Evolutionary conservation across 1,284 basidiomycete species (phyloP).

Genomic region (Coriolopsis trogii): DNA sequence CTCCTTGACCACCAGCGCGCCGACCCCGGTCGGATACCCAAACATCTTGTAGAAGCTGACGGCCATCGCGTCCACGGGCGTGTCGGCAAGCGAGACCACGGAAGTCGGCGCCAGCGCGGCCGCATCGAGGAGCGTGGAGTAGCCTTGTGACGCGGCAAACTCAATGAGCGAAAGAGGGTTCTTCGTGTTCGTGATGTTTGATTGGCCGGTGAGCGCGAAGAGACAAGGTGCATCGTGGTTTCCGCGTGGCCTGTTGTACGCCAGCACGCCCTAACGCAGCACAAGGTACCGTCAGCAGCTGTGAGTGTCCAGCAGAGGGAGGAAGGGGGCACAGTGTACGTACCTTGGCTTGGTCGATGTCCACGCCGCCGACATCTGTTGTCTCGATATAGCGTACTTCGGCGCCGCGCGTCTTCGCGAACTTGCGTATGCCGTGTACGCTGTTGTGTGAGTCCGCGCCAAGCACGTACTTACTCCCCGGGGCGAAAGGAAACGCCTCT

Average conservation of each 20-base stretch:
- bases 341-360: conserved; percentile 61
- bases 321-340: conserved; percentile 15
- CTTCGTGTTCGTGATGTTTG: conserved; percentile 75
- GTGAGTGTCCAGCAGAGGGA: not conserved
- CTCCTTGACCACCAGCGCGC: conserved; percentile 76
- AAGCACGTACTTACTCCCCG: conserved; percentile 61
- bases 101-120: conserved; percentile 80
- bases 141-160: conserved; percentile 69
- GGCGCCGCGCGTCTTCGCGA: conserved; percentile 57
- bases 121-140: conserved; percentile 74
- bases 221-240: conserved; percentile 52
- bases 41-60: conserved; percentile 91
- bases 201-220: conserved; percentile 78
- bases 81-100: conserved; percentile 62
- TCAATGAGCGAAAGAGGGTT: conserved; percentile 44
- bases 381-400: conserved; percentile 67
- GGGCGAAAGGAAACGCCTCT: conserved; percentile 73
- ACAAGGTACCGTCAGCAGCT: conserved; percentile 8
- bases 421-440: conserved; percentile 80
- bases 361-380: conserved; percentile 63
- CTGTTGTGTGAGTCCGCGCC: conserved; percentile 82
- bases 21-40: conserved; percentile 84
- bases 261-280: conserved; percentile 35
- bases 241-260: conserved; percentile 45
- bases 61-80: conserved; percentile 78